Percentiles rank a stretch among this genome's conserved stretches.
phyloP scores from a whole-genome alignment of 345 rosid species.

The Luvunga scandens region DNA sequence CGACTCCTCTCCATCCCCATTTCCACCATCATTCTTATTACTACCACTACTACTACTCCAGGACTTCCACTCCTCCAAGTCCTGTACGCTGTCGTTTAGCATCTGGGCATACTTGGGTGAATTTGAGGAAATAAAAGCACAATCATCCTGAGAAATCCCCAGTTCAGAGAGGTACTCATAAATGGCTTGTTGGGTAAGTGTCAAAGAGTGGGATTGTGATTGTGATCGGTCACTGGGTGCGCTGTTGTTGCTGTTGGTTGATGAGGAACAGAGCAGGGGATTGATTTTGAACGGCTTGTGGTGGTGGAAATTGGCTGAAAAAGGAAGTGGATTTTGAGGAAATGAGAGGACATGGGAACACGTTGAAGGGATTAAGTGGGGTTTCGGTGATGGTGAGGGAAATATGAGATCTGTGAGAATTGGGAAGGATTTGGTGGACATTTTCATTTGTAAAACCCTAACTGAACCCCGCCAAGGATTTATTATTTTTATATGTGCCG shows the following conservation, averaged over 20 bases:
- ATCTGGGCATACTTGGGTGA: constrained; percentile 54
- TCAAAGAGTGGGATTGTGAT: constrained; percentile 20
- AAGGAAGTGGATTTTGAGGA: constrained; percentile 6
- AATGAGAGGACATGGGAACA: constrained; percentile 6
- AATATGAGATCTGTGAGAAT: constrained; percentile 16
- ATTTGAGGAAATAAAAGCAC: constrained; percentile 41
- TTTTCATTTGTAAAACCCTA: constrained; percentile 8
- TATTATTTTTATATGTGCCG: no score
- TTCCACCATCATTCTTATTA: constrained; percentile 23
- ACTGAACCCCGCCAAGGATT: not conserved
- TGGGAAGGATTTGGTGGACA: constrained; percentile 27
- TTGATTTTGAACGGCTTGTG: not conserved
- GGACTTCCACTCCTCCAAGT: constrained; percentile 72
- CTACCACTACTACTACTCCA: constrained; percentile 21
- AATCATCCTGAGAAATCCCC: constrained; percentile 51
- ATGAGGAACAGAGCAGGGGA: constrained; percentile 1
- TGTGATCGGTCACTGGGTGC: constrained; percentile 15
- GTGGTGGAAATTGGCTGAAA: not conserved
- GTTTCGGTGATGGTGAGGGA: constrained; percentile 10
- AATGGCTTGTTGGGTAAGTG: constrained; percentile 51
- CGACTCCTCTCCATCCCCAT: constrained; percentile 15
- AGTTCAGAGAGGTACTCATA: constrained; percentile 44
- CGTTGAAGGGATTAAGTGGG: not conserved
- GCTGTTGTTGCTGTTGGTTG: not conserved
- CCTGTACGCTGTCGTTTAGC: constrained; percentile 59